Base-by-base conservation (phyloP, 129 eudicot genomes). In the Chrysanthemum lavandulifolium region DNA sequence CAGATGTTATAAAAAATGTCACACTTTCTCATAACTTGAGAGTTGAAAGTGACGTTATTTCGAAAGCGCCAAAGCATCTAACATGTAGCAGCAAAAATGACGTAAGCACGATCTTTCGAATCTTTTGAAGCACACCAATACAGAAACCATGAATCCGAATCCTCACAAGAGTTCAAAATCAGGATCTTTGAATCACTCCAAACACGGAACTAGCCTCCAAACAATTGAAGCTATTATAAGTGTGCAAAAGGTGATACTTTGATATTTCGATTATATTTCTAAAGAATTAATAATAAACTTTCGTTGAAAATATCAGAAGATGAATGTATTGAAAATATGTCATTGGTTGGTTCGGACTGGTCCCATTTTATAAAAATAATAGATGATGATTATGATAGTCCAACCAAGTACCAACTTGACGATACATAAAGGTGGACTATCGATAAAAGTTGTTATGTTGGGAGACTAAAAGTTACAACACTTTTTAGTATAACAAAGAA, bases 401-500 rank as follows among this genome's bases (percentile, higher is more conserved):
- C 77, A 78, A 40, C 82, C 23, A 54, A 40, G 51, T 57, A 71
- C 77, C 76, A 78, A 78, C 77, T 72, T 62, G 77, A 71, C 59
- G 47, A 78, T 64, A 72, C 67, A 78, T 63, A 67, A 78, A 63
- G 77, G 76, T 71, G 66, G 77, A 78, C 67, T 78, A 71, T 78
- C 29, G 60, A 54, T 23, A 61, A 78, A 71, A 63, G 82, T 54
- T 71, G 77, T 66, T 47, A 33, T 21, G 12, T 69, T 23, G 65
- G 62, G 56, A 61, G 21, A 52, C 2, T 7, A 29, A 77, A 77
- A 53, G 63, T 67, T 50, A 70, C 66, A 33, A 21, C 71, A 70
- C 76, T 12, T 76, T 57, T 49, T 31, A 19, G 47, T 62, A 69
- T 36, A 51, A 54, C 10, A 45, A 69, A 76, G 15, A 70, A 43